A percentile compares a stretch with the other conserved stretches of the same genome.
These are phyloP conservation scores for Cladosporium cucumerinum DNA, from an alignment of 2,329 filamentous ascomycete species.

Conservation along the genomic window DNA sequence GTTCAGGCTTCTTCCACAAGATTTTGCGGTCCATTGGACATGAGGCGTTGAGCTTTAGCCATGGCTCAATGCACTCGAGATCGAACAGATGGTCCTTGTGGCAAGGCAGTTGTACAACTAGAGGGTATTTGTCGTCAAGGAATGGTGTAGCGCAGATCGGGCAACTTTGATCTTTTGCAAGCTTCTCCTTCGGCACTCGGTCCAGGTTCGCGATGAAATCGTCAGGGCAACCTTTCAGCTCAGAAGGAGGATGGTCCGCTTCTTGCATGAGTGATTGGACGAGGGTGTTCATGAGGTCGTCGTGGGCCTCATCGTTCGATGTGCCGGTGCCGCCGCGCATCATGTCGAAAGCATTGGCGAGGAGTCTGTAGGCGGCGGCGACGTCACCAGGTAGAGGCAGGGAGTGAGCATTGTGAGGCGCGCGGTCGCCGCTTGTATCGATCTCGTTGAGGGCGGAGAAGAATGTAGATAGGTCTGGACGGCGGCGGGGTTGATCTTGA, in stretches of 20 bases:
- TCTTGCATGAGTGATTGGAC: slow-evolving; percentile 53
- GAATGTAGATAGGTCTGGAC: slow-evolving; percentile 64
- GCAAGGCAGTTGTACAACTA: slow-evolving; percentile 61
- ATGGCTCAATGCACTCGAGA: slow-evolving; percentile 62
- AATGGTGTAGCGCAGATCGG: slow-evolving; percentile 61
- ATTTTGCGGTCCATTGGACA: slow-evolving; percentile 61
- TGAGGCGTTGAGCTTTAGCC: slow-evolving; percentile 61
- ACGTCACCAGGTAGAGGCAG: slow-evolving; percentile 60
- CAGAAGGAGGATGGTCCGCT: slow-evolving; percentile 57
- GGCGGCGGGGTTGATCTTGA: slow-evolving; percentile 41
- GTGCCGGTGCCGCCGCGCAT: slow-evolving; percentile 45
- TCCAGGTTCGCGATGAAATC: slow-evolving; percentile 60
- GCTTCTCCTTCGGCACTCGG: slow-evolving; percentile 53
- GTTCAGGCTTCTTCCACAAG: slow-evolving; percentile 49
- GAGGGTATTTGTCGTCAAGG: slow-evolving; percentile 55
- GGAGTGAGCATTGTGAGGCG: slow-evolving; percentile 53
- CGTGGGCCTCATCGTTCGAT: slow-evolving; percentile 17
- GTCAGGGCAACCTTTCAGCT: slow-evolving; percentile 60
- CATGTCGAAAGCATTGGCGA: slow-evolving; percentile 59
- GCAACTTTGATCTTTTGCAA: slow-evolving; percentile 53
- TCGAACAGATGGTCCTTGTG: slow-evolving; percentile 62
- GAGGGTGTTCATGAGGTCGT: slow-evolving; percentile 52
- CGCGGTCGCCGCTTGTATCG: slow-evolving; percentile 51
- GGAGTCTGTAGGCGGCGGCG: slow-evolving; percentile 56
- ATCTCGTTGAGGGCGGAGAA: slow-evolving; percentile 60